These are phyloP conservation scores for Chaetoscypha palmicola DNA, from an alignment of 2,329 filamentous ascomycete species.

Conservation along the genomic window DNA sequence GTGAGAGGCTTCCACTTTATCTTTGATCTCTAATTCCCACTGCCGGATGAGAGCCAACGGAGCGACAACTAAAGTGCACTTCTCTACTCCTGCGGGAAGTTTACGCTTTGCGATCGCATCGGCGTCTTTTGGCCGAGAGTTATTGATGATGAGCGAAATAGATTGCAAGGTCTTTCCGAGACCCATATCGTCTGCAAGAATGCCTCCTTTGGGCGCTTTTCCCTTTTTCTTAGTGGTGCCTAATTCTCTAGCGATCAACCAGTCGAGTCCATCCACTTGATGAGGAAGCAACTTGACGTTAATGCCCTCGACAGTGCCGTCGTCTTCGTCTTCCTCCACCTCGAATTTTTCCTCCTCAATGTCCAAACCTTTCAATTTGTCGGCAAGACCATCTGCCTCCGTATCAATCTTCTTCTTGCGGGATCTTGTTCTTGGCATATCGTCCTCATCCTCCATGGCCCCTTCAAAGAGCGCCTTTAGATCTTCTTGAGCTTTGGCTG, in stretches of 20 bases:
- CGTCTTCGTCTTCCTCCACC: slow-evolving; percentile 45
- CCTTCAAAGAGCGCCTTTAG: slow-evolving; percentile 78
- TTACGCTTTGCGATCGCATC: slow-evolving; percentile 57
- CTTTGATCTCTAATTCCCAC: slow-evolving; percentile 89
- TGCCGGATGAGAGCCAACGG: slow-evolving; percentile 92
- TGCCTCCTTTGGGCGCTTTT: slow-evolving; percentile 79
- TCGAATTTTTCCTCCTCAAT: slow-evolving; percentile 33
- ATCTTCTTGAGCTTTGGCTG: slow-evolving; percentile 64
- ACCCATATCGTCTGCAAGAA: slow-evolving; percentile 96
- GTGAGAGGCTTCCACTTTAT: slow-evolving; percentile 65
- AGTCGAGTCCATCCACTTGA: slow-evolving; percentile 86
- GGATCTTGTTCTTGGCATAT: slow-evolving; percentile 33
- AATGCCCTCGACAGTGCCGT: slow-evolving; percentile 68
- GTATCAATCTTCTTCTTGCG: slow-evolving; percentile 33
- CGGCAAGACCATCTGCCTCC: slow-evolving; percentile 27
- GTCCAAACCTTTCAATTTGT: slow-evolving; percentile 36
- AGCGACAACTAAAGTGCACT: slow-evolving; percentile 83
- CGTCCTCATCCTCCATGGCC: slow-evolving; percentile 64
- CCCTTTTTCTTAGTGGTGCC: slow-evolving; percentile 77
- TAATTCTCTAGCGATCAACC: slow-evolving; percentile 91
- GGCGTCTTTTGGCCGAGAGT: slow-evolving; percentile 60
- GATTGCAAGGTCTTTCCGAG: slow-evolving; percentile 95
- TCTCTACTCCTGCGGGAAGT: slow-evolving; percentile 61
- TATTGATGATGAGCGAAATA: slow-evolving; percentile 78
- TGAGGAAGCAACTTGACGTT: slow-evolving; percentile 86